Conservation (phyloP, 192 early-diverging fungal genomes). For the Pilobolus umbonatus region DNA sequence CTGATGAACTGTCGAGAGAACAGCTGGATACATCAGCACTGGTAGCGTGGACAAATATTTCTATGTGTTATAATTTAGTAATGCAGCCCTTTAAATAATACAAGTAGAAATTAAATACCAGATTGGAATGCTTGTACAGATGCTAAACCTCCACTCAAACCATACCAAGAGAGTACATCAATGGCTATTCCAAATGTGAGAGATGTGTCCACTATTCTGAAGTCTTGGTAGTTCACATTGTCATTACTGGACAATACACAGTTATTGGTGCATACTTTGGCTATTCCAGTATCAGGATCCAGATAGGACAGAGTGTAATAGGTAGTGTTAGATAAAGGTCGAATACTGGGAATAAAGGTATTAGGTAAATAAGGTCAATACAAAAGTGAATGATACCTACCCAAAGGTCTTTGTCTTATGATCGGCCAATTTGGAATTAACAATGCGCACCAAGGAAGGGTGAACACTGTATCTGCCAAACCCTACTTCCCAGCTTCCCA, state of each 20-base stretch:
- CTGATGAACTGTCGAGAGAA: no score
- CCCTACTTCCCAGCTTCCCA: constrained; percentile 9
- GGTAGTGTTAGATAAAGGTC: neutral
- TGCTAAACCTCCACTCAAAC: constrained; percentile 26
- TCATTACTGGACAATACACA: constrained; percentile 35
- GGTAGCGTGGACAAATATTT: constrained; percentile 25
- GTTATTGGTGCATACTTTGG: constrained; percentile 35
- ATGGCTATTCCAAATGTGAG: constrained; percentile 51
- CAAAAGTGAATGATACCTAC: constrained; percentile 3
- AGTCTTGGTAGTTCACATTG: constrained; percentile 34
- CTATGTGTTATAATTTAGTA: neutral
- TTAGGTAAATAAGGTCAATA: neutral
- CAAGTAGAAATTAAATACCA: constrained; percentile 11
- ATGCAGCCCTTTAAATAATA: neutral
- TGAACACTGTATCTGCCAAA: constrained; percentile 1
- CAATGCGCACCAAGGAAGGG: constrained; percentile 1
- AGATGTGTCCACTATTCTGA: constrained; percentile 29
- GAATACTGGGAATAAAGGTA: neutral
- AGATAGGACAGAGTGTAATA: constrained; percentile 42
- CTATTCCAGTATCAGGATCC: constrained; percentile 45
- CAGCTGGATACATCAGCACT: no score
- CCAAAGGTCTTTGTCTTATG: neutral
- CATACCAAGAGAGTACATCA: constrained; percentile 40
- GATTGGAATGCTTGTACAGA: constrained; percentile 31
- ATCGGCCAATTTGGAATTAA: constrained; percentile 1